A percentile compares a stretch with the other conserved stretches of the same genome.
Conservation (phyloP, 208 protist genomes). For the Phytomonas sp. region DNA sequence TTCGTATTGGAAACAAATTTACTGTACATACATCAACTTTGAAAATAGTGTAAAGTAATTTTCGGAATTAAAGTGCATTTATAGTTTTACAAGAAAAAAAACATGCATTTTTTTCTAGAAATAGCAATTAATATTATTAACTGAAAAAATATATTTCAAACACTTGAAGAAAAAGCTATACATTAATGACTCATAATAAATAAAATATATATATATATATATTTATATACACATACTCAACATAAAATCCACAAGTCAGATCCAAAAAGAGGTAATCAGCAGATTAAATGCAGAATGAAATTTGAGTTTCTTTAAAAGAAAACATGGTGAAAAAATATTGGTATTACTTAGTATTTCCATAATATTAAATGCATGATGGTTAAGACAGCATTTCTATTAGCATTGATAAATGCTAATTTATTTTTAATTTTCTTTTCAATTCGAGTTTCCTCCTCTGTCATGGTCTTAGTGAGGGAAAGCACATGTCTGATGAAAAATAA, state of each 20-base stretch:
- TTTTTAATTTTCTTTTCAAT: not conserved
- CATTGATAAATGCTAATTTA: not conserved
- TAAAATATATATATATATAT: not conserved
- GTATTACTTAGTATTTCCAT: not conserved
- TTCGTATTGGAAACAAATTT: not conserved
- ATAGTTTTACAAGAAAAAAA: too few relatives aligned
- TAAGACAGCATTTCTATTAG: not conserved
- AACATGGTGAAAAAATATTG: slow-evolving; percentile 1
- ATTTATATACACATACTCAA: not conserved
- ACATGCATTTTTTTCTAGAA: too few relatives aligned
- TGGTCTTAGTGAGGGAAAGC: not conserved
- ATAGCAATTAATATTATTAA: slow-evolving; percentile 2
- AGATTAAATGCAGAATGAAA: not conserved
- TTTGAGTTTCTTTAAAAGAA: not conserved
- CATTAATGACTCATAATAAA: not conserved
- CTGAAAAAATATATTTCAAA: slow-evolving; percentile 1
- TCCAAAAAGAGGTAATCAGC: not conserved
- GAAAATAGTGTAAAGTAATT: slow-evolving; percentile 7
- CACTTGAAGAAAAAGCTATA: slow-evolving; percentile 9
- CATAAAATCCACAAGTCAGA: not conserved
- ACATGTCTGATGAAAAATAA: not conserved
- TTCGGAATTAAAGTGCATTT: slow-evolving; percentile 4
- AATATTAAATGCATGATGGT: slow-evolving; percentile 11
- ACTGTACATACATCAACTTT: not conserved
- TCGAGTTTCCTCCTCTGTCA: not conserved